A percentile compares a stretch with the other conserved stretches of the same genome.
Evolutionary conservation across 768 basidiomycete species (phyloP).

Genomic region (Macrolepiota albuminosa): DNA sequence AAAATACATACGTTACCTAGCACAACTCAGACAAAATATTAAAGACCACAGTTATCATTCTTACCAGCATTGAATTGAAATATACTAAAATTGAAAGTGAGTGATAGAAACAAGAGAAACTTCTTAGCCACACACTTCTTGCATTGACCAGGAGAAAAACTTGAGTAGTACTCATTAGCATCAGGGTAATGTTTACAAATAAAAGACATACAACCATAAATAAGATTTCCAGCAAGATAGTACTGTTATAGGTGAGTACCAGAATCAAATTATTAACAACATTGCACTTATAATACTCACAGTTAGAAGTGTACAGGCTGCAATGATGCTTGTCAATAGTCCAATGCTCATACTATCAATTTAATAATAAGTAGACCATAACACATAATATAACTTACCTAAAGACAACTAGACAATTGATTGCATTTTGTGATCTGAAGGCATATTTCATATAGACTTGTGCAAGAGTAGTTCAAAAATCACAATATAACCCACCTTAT

Average conservation of each 20-base stretch:
- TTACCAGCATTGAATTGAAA: neutral
- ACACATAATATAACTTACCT: too few relatives aligned
- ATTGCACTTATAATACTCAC: neutral
- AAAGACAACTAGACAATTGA: neutral
- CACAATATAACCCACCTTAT: too few relatives aligned
- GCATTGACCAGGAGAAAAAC: neutral
- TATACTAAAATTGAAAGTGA: neutral
- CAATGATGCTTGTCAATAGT: neutral
- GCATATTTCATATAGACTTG: too few relatives aligned
- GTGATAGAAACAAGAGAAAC: neutral
- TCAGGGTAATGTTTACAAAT: neutral
- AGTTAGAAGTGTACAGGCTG: neutral
- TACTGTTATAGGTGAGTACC: neutral
- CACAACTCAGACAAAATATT: too few relatives aligned
- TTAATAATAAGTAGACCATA: neutral
- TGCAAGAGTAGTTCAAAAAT: neutral
- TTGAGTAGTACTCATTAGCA: neutral
- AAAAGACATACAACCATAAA: neutral
- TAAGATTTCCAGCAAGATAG: neutral
- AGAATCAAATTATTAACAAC: neutral
- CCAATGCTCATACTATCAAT: neutral
- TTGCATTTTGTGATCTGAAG: neutral
- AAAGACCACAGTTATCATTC: too few relatives aligned
- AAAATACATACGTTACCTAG: neutral
- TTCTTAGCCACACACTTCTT: neutral